Evolutionary conservation across 441 rosid genomes (phyloP), one percentile per base, ranked within the genome.

Genomic region (Theobroma grandiflorum): DNA sequence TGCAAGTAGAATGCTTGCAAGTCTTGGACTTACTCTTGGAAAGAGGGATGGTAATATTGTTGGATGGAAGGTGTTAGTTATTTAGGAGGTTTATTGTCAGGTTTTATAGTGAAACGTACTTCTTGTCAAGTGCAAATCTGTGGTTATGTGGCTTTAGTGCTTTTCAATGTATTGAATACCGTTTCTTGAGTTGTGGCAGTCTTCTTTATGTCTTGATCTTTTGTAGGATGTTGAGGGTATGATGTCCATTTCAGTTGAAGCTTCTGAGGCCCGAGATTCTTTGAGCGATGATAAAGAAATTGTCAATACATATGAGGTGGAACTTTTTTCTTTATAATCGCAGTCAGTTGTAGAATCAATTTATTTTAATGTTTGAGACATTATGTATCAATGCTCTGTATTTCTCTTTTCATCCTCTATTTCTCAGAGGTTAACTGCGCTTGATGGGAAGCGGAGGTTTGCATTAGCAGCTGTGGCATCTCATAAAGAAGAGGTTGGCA

Each of bases 241-340:
- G 99, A 92, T 97, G 99, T 97, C 99, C 35, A 97, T 97, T 79
- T 97, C 99, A 65, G 97, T 92, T 79, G 99, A 97, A 91, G 99
- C 99, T 83, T 85, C 98, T 73, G 98, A 89, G 82, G 99, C 99
- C 62, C 89, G 90, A n/a, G 92, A 91, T 77, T 95, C 99, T 47
- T 88, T 97, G 87, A 94, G 94, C 86, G 98, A 97, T 84, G 99
- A 95, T 90, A 94, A 89, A 85, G 99, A 97, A 86, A 86, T 95
- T 64, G 94, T 93, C 67, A 95, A 93, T 83, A 91, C 99, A 57
- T 95, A 94, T 81, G 99, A 97, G 95, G 99, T 97, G 86, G 67
- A 77, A 66, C 57, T 75, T 65, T 74, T 70, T 78, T 75, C 63
- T 75, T 43, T 10, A 18, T 42, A 73, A 58, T 80, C 49, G 37